Percentiles rank a stretch among this genome's conserved stretches.
Evolutionary conservation across 345 rosid species (phyloP).

Genomic region (Excoecaria cochinchinensis): DNA sequence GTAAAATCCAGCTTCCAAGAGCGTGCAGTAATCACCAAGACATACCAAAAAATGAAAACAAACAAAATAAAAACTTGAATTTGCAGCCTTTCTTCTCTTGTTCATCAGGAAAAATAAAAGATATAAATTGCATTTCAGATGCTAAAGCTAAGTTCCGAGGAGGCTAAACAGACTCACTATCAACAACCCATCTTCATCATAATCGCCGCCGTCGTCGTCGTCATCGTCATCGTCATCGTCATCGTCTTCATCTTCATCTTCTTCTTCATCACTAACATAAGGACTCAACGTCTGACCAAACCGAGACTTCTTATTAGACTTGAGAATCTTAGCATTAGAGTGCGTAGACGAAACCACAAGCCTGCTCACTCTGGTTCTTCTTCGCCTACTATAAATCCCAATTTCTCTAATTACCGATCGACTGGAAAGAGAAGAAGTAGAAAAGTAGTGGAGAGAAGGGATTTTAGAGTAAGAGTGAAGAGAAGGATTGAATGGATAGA

Average conservation of each 20-base stretch:
- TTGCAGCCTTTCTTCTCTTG: neutral
- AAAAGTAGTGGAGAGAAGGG: too few relatives aligned
- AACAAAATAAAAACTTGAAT: neutral
- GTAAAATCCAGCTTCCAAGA: neutral
- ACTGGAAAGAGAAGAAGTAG: too few relatives aligned
- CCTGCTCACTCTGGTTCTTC: slow-evolving; percentile 22
- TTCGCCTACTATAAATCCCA: too few relatives aligned
- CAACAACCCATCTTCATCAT: slow-evolving; percentile 48
- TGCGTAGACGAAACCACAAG: slow-evolving; percentile 57
- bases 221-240: slow-evolving; percentile 28
- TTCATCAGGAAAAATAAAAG: neutral
- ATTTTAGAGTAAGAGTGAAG: too few relatives aligned
- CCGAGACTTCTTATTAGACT: slow-evolving; percentile 63
- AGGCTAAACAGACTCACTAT: slow-evolving; percentile 41
- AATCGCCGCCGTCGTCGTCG: slow-evolving; percentile 28
- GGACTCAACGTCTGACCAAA: slow-evolving; percentile 48
- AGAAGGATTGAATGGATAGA: too few relatives aligned
- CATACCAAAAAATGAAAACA: too few relatives aligned
- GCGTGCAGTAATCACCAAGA: too few relatives aligned
- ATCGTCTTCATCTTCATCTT: slow-evolving; percentile 31
- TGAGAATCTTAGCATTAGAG: slow-evolving; percentile 76
- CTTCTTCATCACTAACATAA: slow-evolving; percentile 49
- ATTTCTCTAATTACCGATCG: too few relatives aligned
- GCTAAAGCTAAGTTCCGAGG: neutral
- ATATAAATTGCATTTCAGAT: too few relatives aligned